Conservation (phyloP, 108 stramenopile genomes). For the Phaeodactylum tricornutum region DNA sequence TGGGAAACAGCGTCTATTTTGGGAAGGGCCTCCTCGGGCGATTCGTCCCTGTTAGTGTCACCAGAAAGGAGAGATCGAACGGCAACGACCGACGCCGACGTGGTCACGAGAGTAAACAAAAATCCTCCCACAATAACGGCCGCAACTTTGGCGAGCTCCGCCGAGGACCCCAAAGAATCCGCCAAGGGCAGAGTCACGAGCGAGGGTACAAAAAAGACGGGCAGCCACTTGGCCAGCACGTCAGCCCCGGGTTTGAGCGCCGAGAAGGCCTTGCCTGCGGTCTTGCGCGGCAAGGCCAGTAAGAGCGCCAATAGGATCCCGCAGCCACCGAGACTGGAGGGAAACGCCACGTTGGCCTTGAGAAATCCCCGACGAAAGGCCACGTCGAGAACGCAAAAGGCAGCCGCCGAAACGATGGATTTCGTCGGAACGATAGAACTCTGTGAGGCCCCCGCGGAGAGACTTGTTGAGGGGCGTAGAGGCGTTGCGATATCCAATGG, state of each 20-base stretch:
- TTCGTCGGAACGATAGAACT: too few species aligned
- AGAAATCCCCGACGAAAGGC: conserved; percentile 41
- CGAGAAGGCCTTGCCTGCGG: conserved; percentile 22
- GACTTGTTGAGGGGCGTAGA: too few species aligned
- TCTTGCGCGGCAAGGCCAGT: conserved; percentile 21
- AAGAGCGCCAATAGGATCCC: conserved; percentile 38
- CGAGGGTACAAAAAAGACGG: conserved; percentile 76
- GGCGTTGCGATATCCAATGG: too few species aligned
- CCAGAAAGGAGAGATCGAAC: too few species aligned
- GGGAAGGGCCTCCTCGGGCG: too few species aligned
- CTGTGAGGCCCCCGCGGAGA: too few species aligned
- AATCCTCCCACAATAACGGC: conserved; percentile 62
- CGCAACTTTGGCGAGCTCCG: conserved; percentile 52
- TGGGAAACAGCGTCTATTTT: too few species aligned
- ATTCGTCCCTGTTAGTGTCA: too few species aligned
- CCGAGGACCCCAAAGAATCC: conserved; percentile 31
- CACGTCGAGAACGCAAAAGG: conserved; percentile 39
- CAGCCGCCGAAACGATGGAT: conserved; percentile 16
- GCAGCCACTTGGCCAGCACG: conserved; percentile 67
- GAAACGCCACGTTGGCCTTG: conserved; percentile 39
- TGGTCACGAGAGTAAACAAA: conserved; percentile 61
- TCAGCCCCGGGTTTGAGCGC: conserved; percentile 47
- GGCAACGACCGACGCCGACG: conserved; percentile 51
- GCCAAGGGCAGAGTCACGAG: conserved; percentile 64
- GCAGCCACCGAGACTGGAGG: conserved; percentile 61